A percentile compares a stretch with the other conserved stretches of the same genome.
Evolutionary conservation across 345 rosid genomes (phyloP).

Genomic region (Euphorbia tirucalli): DNA sequence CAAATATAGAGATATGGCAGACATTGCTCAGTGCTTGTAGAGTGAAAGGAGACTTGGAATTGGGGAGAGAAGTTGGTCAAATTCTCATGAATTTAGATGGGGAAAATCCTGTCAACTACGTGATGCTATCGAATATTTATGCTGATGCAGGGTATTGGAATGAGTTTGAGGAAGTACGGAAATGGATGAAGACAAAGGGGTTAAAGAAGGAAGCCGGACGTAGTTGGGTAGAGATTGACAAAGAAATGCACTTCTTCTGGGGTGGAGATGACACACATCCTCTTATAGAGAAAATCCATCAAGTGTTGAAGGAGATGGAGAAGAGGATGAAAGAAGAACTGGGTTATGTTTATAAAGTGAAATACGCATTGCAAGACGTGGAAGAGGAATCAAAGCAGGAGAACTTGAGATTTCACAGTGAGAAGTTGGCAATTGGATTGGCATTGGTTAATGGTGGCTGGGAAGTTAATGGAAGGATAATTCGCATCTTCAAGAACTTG

Average conservation of each 20-base stretch:
- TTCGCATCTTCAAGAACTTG: conserved; percentile 75
- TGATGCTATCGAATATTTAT: conserved; percentile 75
- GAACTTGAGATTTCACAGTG: conserved; percentile 76
- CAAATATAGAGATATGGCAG: conserved; percentile 83
- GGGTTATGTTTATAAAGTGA: conserved; percentile 51
- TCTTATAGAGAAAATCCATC: conserved; percentile 38
- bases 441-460: conserved; percentile 51
- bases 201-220: conserved; percentile 72
- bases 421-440: conserved; percentile 81
- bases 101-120: conserved; percentile 67
- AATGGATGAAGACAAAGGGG: conserved; percentile 43
- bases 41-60: conserved; percentile 59
- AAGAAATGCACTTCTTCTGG: conserved; percentile 57
- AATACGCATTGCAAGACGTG: conserved; percentile 59
- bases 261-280: conserved; percentile 66
- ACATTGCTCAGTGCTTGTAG: conserved; percentile 82
- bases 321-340: conserved; percentile 62
- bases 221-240: conserved; percentile 85
- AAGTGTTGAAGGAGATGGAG: conserved; percentile 59
- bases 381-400: conserved; percentile 79
- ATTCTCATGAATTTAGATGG: conserved; percentile 55
- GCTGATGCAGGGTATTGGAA: conserved; percentile 74
- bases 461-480: conserved; percentile 36
- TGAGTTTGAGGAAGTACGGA: conserved; percentile 58
- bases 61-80: conserved; percentile 66